Base-by-base conservation (phyloP, 2,329 filamentous ascomycete species). In the Malbranchea zuffiana region DNA sequence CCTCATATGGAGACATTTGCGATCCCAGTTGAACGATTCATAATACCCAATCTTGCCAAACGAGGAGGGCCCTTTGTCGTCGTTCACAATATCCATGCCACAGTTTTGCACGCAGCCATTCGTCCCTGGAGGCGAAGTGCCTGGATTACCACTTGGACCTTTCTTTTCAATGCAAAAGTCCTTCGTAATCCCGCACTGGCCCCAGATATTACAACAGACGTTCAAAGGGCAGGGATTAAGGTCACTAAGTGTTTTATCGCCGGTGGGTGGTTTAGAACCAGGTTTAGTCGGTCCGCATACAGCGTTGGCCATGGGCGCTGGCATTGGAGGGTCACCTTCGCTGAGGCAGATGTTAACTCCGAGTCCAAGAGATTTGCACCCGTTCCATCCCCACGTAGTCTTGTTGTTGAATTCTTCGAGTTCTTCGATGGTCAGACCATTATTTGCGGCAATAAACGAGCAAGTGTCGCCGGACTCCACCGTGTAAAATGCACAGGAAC, bases 201-300 rank as follows among this genome's bases (percentile, higher is more conserved):
- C 36, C 37, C 37, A 43, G 28, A 55, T 50, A 40, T 62, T 53
- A 44, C 63, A 66, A 44, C 63, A 66, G 4, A 57, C 57, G 33
- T 64, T 64, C 6, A 63, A 47, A 6, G 57, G 60, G 40, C 69
- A 72, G 0, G 58, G 62, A 43, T 70, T 72, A 4, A 72, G 47
- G 6, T 49, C 46, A 0, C 51, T 43, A 2, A 67, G 8, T 13
- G 53, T 47, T 1, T 46, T 56, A 12, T 53, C 59, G n/a, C 51
- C 47, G 0, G 48, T n/a, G 0, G 65, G 59, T 7, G 46, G 31
- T 6, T 45, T 32, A 0, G 65, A 67, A 1, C 63, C 62, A 3
- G 57, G 56, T 1, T 60, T 54, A 29, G 61, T 54, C 1, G 69
- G 69, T 0, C 70, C 69, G 46, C 69, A 71, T 0, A 58, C 44